Evolutionary conservation across 352 stramenopile species (phyloP).

Genomic region (Globisporangium emineosum): DNA sequence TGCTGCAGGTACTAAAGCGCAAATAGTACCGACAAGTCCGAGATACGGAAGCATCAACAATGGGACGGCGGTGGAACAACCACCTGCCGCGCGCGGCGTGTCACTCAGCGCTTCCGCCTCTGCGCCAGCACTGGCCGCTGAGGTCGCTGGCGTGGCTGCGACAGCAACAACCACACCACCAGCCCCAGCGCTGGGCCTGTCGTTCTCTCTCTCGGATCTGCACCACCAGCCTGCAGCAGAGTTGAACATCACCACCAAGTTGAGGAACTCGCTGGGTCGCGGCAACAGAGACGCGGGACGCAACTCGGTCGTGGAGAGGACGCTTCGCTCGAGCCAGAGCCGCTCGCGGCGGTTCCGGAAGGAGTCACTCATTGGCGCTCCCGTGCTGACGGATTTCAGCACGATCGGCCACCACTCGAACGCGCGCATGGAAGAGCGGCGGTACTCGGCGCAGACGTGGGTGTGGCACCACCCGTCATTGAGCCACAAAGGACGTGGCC

Average conservation of each 20-base stretch:
- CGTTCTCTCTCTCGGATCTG: background rate
- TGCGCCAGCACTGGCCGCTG: background rate
- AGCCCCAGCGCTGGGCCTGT: background rate
- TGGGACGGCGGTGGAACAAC: background rate
- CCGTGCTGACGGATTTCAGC: conserved; percentile 20
- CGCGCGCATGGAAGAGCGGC: conserved; percentile 44
- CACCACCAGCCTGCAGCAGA: background rate
- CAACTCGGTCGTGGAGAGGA: conserved; percentile 12
- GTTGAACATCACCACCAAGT: background rate
- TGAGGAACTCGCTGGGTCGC: background rate
- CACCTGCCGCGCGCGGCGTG: too few species aligned
- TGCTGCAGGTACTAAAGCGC: too few species aligned
- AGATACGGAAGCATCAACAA: background rate
- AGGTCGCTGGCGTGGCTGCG: background rate
- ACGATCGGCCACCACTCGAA: conserved; percentile 49
- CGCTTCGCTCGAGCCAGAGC: conserved; percentile 6
- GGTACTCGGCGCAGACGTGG: conserved; percentile 53
- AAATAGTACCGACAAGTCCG: too few species aligned
- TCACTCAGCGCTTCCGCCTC: conserved; percentile 6
- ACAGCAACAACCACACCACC: background rate
- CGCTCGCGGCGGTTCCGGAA: conserved; percentile 17
- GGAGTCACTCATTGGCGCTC: conserved; percentile 42
- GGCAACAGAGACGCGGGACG: background rate
- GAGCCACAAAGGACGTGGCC: background rate
- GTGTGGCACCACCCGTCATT: conserved; percentile 27